A percentile compares a stretch with the other conserved stretches of the same genome.
Conservation (phyloP, 768 basidiomycete genomes). For the Stropharia rugosoannulata region DNA sequence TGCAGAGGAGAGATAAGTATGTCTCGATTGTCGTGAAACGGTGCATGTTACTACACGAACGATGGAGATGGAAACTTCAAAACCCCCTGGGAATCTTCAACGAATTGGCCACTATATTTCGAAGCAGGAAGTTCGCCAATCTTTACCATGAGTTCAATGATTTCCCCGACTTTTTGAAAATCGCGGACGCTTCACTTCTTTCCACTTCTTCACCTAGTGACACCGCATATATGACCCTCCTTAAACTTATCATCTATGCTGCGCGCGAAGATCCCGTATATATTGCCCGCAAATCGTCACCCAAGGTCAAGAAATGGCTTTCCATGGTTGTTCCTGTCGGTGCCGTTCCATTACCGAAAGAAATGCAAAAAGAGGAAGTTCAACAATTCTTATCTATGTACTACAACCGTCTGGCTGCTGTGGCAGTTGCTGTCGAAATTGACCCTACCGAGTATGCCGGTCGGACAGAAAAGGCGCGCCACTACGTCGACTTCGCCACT, state of each 20-base stretch:
- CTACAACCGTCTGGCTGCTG: slow-evolving; percentile 77
- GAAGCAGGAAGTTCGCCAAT: slow-evolving; percentile 73
- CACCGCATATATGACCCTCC: slow-evolving; percentile 74
- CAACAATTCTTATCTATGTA: slow-evolving; percentile 65
- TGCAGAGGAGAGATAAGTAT: slow-evolving; percentile 68
- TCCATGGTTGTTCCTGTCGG: slow-evolving; percentile 73
- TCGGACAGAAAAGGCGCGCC: slow-evolving; percentile 63
- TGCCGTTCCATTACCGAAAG: slow-evolving; percentile 61
- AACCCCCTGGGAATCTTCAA: slow-evolving; percentile 59
- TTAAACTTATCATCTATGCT: slow-evolving; percentile 79
- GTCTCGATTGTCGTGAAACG: slow-evolving; percentile 66
- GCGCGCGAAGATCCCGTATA: slow-evolving; percentile 28
- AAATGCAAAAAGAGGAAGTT: slow-evolving; percentile 36
- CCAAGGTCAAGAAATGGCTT: slow-evolving; percentile 64
- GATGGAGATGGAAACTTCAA: slow-evolving; percentile 77
- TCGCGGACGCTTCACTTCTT: slow-evolving; percentile 53
- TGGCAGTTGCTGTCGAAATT: slow-evolving; percentile 70
- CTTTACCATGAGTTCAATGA: slow-evolving; percentile 59
- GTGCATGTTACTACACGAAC: slow-evolving; percentile 67
- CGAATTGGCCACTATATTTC: slow-evolving; percentile 70
- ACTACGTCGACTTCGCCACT: slow-evolving; percentile 65
- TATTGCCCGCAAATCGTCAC: slow-evolving; percentile 31
- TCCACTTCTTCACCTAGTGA: slow-evolving; percentile 52
- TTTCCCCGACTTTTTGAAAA: slow-evolving; percentile 70
- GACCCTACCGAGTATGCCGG: slow-evolving; percentile 46